Evolutionary conservation across 129 eudicot species (phyloP), one percentile per base, ranked within the genome.

Genomic region (Escallonia rubra): DNA sequence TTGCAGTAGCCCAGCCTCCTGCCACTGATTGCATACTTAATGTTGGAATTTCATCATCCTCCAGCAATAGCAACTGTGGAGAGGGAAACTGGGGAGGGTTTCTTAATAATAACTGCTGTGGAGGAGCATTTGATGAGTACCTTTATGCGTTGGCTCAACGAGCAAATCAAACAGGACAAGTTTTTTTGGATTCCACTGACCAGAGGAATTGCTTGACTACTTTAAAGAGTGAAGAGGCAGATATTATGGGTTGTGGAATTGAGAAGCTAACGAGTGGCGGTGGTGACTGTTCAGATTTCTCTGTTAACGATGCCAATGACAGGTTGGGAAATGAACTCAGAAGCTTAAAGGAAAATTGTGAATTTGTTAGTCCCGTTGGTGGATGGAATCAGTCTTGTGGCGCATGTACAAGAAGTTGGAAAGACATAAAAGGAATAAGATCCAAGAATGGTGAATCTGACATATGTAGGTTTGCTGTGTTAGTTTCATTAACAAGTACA

Each of bases 381-480:
- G 9, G 63, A 47, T 63, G 73, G 78, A 9, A 57, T 64, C 72
- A 14, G 39, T 53, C 75, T 3, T 80, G 86, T 56, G 77, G 42
- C 8, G 46, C 68, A 8, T 85, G 90, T 43, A 69, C 72, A 16
- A 62, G 67, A 48, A 78, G 79, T 57, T 85, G 86, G 86, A 14
- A 60, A 57, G 77, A 64, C 59, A 85, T 85, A 5, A 67, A 69
- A 69, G 84, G 70, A 48, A 51, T 51, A 52, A 16, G 11, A 3
- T 16, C 47, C 10, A 59, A 67, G 46, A 77, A 69, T 8, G 43
- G 44, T 39, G 79, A 68, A 64, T 72, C 53, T 41, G 83, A 81
- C 59, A 56, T 78, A 45, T 85, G 90, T 72, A 85, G 78, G 70
- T 84, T 84, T 64, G 72, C 86, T 4, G 83, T 78, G 65, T 71